Percentiles rank a stretch among this genome's conserved stretches.
phyloP scores from a whole-genome alignment of 2,329 filamentous ascomycete species.

The Mycosphaerella arachidis region DNA sequence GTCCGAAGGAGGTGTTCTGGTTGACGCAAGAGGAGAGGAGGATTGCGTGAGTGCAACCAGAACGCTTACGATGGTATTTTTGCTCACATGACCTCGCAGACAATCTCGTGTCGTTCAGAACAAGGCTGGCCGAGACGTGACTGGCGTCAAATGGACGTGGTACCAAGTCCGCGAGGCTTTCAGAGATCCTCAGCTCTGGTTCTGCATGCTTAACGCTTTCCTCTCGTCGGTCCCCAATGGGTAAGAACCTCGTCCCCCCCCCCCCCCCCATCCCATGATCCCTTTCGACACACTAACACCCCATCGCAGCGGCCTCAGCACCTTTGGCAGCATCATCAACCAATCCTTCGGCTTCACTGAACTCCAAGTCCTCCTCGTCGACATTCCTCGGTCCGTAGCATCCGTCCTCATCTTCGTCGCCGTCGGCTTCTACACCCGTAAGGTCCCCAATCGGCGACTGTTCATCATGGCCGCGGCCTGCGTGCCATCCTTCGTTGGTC shows the following conservation, averaged over 20 bases:
- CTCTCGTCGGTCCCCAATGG: conserved; percentile 27
- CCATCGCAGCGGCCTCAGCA: conserved; percentile 20
- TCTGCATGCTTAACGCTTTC: conserved; percentile 29
- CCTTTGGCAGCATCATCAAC: conserved; percentile 26
- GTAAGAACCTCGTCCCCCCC: not conserved
- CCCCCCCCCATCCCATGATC: too few relatives aligned
- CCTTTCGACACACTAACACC: not conserved
- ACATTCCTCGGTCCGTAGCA: conserved; percentile 30
- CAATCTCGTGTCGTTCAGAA: conserved; percentile 29
- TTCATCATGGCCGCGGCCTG: conserved; percentile 33
- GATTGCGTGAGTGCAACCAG: conserved; percentile 20
- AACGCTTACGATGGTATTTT: not conserved
- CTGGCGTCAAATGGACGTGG: conserved; percentile 29
- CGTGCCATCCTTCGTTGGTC: conserved; percentile 34
- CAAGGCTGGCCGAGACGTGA: conserved; percentile 30
- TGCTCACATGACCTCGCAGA: conserved; percentile 6
- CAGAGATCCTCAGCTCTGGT: conserved; percentile 27
- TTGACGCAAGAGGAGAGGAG: conserved; percentile 24
- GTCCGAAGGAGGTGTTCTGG: conserved; percentile 29
- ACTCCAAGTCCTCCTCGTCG: conserved; percentile 34
- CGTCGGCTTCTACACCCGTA: conserved; percentile 32
- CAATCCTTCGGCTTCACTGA: conserved; percentile 28
- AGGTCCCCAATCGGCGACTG: conserved; percentile 29
- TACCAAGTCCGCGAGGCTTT: conserved; percentile 27
- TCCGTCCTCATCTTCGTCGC: conserved; percentile 32